Percentiles rank a stretch among this genome's conserved stretches.
Conservation (phyloP, 345 rosid species). For the Zanthoxylum bungeanum region DNA sequence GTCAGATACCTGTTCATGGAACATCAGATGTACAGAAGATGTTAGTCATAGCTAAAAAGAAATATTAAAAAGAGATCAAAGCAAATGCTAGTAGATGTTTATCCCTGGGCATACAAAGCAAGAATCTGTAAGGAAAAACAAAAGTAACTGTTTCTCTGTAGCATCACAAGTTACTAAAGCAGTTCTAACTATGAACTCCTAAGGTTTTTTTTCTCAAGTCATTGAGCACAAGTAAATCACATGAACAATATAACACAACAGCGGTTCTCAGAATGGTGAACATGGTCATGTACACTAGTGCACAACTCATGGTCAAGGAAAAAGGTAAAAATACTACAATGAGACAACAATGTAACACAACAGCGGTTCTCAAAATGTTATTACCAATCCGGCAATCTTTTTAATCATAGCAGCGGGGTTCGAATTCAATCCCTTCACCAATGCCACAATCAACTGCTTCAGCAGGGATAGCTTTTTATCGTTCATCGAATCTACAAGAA, state of each 20-base stretch:
- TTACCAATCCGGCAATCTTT: constrained; percentile 94
- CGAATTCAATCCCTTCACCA: constrained; percentile 83
- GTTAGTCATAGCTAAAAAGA: not conserved
- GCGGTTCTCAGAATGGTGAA: not conserved
- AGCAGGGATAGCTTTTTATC: constrained; percentile 89
- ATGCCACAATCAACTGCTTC: constrained; percentile 68
- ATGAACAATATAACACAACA: not conserved
- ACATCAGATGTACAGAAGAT: constrained; percentile 3
- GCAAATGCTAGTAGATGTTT: constrained; percentile 13
- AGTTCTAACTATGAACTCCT: not conserved
- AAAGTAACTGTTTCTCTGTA: not conserved
- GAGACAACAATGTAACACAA: constrained; percentile 10
- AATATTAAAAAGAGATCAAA: not conserved
- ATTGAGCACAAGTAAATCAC: not conserved
- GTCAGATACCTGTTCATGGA: constrained; percentile 67
- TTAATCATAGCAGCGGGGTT: constrained; percentile 84
- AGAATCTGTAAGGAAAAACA: not conserved
- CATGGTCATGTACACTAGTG: not conserved
- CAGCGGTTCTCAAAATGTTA: constrained; percentile 20
- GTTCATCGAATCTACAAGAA: constrained; percentile 78
- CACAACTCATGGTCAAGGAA: not conserved
- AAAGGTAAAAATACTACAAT: not conserved
- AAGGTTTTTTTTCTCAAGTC: not conserved
- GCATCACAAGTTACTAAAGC: not conserved
- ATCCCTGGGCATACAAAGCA: not conserved